phyloP scores from a whole-genome alignment of 768 basidiomycete genomes.

The Chiua virens region DNA sequence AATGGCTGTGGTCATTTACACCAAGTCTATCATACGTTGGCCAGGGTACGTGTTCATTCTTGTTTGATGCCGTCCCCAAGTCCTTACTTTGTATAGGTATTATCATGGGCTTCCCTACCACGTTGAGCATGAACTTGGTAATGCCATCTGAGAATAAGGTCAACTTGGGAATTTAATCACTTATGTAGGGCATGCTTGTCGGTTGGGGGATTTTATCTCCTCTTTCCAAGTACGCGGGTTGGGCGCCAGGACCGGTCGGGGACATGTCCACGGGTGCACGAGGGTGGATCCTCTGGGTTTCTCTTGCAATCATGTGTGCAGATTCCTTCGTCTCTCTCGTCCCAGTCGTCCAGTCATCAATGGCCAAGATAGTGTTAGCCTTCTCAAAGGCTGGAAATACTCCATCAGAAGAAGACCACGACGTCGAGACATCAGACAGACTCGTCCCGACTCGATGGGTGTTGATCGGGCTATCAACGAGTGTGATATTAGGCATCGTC shows the following conservation, averaged over 20 bases:
- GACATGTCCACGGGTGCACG: conserved; percentile 88
- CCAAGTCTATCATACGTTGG: conserved; percentile 92
- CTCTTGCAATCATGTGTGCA: conserved; percentile 93
- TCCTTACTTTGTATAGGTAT: conserved; percentile 54
- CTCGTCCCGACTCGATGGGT: conserved; percentile 86
- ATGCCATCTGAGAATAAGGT: conserved; percentile 16
- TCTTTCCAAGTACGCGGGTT: conserved; percentile 73
- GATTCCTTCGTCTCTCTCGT: conserved; percentile 86
- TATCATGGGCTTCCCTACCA: conserved; percentile 97
- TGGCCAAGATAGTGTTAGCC: conserved; percentile 34
- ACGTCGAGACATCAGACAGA: conserved; percentile 74
- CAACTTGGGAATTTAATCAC: conserved; percentile 1
- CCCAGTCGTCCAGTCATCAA: conserved; percentile 64
- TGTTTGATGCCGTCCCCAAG: neutral
- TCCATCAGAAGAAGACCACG: conserved; percentile 43
- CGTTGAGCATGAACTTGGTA: conserved; percentile 89
- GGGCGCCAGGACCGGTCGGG: conserved; percentile 92
- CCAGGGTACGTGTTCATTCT: conserved; percentile 52
- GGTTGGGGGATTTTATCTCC: conserved; percentile 97
- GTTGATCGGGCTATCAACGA: conserved; percentile 56
- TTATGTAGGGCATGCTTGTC: conserved; percentile 82
- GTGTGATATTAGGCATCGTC: conserved; percentile 67
- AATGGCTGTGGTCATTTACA: conserved; percentile 94
- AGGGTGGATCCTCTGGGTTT: conserved; percentile 96
- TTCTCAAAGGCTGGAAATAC: conserved; percentile 26